Conservation (phyloP, 2,329 filamentous ascomycete genomes). For the Ampelomyces quisqualis region DNA sequence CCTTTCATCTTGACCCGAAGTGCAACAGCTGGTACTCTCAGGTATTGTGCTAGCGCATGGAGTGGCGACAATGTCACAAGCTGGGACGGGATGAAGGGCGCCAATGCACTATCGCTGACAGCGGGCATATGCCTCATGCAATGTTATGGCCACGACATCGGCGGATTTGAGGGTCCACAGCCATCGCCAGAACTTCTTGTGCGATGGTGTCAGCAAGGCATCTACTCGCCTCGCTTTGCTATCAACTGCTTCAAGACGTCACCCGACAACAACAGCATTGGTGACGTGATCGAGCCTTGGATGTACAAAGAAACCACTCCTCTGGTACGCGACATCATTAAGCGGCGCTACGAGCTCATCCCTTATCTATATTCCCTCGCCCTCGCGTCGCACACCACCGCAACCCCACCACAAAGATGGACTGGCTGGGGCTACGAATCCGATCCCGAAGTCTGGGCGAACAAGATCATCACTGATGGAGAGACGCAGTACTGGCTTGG, state of each 20-base stretch:
- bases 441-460: constrained; percentile 66
- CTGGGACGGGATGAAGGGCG: constrained; percentile 71
- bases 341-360: constrained; percentile 69
- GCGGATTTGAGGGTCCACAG: constrained; percentile 73
- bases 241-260: constrained; percentile 80
- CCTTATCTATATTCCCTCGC: constrained; percentile 70
- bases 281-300: constrained; percentile 76
- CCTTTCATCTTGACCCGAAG: constrained; percentile 71
- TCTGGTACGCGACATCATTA: constrained; percentile 64
- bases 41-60: constrained; percentile 71
- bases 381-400: constrained; percentile 61
- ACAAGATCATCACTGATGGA: constrained; percentile 58
- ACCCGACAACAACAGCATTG: constrained; percentile 63
- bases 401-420: constrained; percentile 68
- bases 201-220: constrained; percentile 71
- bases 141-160: constrained; percentile 73
- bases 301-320: constrained; percentile 70
- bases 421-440: constrained; percentile 70
- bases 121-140: constrained; percentile 68
- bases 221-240: constrained; percentile 69
- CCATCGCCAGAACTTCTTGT: constrained; percentile 69
- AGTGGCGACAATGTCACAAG: constrained; percentile 73
- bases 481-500: constrained; percentile 75
- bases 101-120: constrained; percentile 67
- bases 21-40: constrained; percentile 68